A percentile compares a stretch with the other conserved stretches of the same genome.
Conservation (phyloP, 2,329 filamentous ascomycete genomes). For the Aspergillus sp. region DNA sequence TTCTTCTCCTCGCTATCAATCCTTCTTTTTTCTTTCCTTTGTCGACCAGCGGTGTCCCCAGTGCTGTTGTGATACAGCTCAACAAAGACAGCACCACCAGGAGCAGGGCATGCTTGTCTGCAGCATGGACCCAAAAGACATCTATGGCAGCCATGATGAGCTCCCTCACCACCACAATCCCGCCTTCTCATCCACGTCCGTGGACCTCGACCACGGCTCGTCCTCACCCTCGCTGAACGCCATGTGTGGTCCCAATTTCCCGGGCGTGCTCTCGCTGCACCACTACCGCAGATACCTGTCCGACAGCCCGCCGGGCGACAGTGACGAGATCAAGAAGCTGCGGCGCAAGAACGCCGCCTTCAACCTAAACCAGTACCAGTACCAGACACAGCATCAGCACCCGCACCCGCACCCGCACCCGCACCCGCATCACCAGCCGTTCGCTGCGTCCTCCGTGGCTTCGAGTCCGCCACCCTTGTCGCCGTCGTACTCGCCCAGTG, state of each 20-base stretch:
- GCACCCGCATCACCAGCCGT: constrained; percentile 18
- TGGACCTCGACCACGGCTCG: constrained; percentile 7
- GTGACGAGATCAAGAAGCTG: constrained; percentile 27
- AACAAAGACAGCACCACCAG: neutral
- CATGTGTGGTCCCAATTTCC: constrained; percentile 7
- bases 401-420: constrained; percentile 8
- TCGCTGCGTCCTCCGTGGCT: constrained; percentile 27
- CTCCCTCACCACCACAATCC: neutral
- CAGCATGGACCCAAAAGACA: neutral
- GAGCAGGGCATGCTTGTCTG: too few species aligned
- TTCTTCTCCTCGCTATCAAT: neutral
- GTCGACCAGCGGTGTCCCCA: too few species aligned
- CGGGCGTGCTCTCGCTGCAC: constrained; percentile 28
- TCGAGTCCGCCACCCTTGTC: constrained; percentile 39
- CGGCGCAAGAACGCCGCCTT: constrained; percentile 33
- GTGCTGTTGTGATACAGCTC: neutral
- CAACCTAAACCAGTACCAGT: constrained; percentile 28
- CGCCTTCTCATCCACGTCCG: neutral
- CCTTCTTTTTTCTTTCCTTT: constrained; percentile 5
- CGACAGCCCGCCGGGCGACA: constrained; percentile 23
- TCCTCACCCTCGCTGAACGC: constrained; percentile 8
- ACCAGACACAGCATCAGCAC: constrained; percentile 5
- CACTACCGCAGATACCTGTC: constrained; percentile 37
- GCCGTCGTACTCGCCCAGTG: constrained; percentile 36
- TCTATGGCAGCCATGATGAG: neutral